These are phyloP conservation scores for Boletus coccyginus DNA, from an alignment of 768 basidiomycete genomes.

Conservation along the genomic window DNA sequence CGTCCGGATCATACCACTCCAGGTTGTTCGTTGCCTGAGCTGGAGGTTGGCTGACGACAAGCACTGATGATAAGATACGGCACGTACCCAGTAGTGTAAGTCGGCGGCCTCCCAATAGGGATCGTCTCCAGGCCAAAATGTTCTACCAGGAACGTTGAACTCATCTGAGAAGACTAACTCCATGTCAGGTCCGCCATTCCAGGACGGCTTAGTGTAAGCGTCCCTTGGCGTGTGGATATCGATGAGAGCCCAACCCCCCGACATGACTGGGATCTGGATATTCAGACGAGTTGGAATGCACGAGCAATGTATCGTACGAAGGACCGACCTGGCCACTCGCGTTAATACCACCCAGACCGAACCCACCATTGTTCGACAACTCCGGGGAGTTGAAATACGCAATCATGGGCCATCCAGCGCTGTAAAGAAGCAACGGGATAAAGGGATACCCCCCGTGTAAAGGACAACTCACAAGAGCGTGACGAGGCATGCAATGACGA, in stretches of 20 bases:
- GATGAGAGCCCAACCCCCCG: slow-evolving; percentile 55
- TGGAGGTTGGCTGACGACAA: slow-evolving; percentile 30
- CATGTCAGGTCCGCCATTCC: slow-evolving; percentile 55
- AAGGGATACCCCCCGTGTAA: background rate
- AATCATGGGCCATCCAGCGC: slow-evolving; percentile 45
- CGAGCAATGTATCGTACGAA: background rate
- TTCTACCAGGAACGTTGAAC: slow-evolving; percentile 71
- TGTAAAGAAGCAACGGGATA: slow-evolving; percentile 8
- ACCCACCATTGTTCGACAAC: slow-evolving; percentile 39
- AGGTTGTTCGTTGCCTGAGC: slow-evolving; percentile 43
- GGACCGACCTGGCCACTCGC: slow-evolving; percentile 61
- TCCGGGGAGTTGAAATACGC: slow-evolving; percentile 33
- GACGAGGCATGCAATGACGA: slow-evolving; percentile 48
- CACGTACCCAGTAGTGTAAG: slow-evolving; percentile 41
- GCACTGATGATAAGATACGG: slow-evolving; percentile 21
- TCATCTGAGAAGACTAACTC: slow-evolving; percentile 77
- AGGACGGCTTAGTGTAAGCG: slow-evolving; percentile 51
- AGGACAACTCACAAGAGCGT: slow-evolving; percentile 56
- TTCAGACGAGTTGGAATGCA: background rate
- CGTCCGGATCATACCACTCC: slow-evolving; percentile 58
- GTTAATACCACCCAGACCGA: slow-evolving; percentile 73
- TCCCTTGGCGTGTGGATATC: slow-evolving; percentile 58
- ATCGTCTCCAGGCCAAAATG: slow-evolving; percentile 82
- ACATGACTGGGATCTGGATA: slow-evolving; percentile 51
- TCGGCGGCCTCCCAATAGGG: slow-evolving; percentile 74